Percentiles rank a stretch among this genome's conserved stretches.
Evolutionary conservation across 1,284 basidiomycete species (phyloP).

Genomic region (Ustilago hordei): DNA sequence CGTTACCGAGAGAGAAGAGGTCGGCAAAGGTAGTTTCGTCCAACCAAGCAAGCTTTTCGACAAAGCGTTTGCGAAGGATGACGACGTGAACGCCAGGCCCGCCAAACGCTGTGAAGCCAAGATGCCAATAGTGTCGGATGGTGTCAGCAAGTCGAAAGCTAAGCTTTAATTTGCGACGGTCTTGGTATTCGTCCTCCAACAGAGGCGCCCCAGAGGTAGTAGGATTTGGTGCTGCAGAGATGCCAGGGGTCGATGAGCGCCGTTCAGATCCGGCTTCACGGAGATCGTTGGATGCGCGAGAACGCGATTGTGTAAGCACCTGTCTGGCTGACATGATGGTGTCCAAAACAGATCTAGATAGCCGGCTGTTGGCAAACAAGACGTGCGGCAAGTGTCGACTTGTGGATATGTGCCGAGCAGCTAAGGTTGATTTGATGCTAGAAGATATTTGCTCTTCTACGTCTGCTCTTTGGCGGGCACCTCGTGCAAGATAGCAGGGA

Average conservation of each 20-base stretch:
- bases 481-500: not conserved
- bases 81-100: conserved; percentile 50
- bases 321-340: conserved; percentile 28
- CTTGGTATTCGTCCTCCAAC: conserved; percentile 20
- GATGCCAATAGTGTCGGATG: conserved; percentile 52
- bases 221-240: conserved; percentile 8
- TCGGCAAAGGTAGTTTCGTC: conserved; percentile 66
- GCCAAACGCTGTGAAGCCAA: conserved; percentile 54
- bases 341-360: not conserved
- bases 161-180: conserved; percentile 37
- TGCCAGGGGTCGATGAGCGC: conserved; percentile 1
- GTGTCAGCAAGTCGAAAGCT: conserved; percentile 49
- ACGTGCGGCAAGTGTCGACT: not conserved
- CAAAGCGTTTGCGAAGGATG: conserved; percentile 55
- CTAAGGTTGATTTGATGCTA: not conserved
- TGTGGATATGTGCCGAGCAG: not conserved
- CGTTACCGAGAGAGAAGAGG: conserved; percentile 72
- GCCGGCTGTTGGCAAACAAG: not conserved
- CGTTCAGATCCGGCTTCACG: not conserved
- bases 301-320: conserved; percentile 20
- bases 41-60: conserved; percentile 58
- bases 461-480: not conserved
- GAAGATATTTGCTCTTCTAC: not conserved
- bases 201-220: conserved; percentile 6
- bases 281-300: conserved; percentile 7